These are phyloP conservation scores for Apiospora malaysiana DNA, from an alignment of 2,329 filamentous ascomycete species.

Conservation along the genomic window DNA sequence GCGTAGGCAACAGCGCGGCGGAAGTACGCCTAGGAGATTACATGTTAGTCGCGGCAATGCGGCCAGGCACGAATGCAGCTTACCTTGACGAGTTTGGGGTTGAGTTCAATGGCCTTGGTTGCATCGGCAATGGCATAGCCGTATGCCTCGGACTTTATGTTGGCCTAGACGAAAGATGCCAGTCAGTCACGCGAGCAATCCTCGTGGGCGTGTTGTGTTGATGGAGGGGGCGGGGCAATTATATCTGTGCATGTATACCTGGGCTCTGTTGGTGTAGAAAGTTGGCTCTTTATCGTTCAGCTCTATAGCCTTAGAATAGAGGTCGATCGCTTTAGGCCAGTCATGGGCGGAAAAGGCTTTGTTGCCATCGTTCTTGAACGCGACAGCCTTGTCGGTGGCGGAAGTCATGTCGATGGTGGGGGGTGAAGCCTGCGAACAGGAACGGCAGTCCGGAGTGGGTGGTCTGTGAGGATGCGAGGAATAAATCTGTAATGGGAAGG, in stretches of 20 bases:
- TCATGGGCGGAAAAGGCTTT: conserved; percentile 88
- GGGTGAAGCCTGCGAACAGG: not conserved
- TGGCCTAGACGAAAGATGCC: conserved; percentile 64
- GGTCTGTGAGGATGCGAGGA: not conserved
- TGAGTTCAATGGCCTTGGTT: conserved; percentile 87
- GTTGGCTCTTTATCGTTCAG: conserved; percentile 83
- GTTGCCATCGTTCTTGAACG: conserved; percentile 93
- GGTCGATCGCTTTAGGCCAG: conserved; percentile 81
- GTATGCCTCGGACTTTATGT: conserved; percentile 95
- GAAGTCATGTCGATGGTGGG: conserved; percentile 44
- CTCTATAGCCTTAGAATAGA: conserved; percentile 88
- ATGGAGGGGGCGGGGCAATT: not conserved
- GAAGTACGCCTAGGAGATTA: conserved; percentile 77
- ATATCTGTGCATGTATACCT: conserved; percentile 63
- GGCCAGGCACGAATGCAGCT: conserved; percentile 27
- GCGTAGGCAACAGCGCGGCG: conserved; percentile 89
- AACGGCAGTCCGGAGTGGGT: not conserved
- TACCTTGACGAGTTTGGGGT: conserved; percentile 89
- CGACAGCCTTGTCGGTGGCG: conserved; percentile 71
- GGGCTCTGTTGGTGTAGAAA: conserved; percentile 93
- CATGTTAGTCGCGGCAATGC: conserved; percentile 23
- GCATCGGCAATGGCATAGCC: conserved; percentile 93
- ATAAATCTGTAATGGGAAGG: not conserved
- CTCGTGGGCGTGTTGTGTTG: conserved; percentile 28
- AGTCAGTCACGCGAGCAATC: conserved; percentile 56